Evolutionary conservation across 148 eudicot species (phyloP).

Genomic region (Suaeda aralocaspica): DNA sequence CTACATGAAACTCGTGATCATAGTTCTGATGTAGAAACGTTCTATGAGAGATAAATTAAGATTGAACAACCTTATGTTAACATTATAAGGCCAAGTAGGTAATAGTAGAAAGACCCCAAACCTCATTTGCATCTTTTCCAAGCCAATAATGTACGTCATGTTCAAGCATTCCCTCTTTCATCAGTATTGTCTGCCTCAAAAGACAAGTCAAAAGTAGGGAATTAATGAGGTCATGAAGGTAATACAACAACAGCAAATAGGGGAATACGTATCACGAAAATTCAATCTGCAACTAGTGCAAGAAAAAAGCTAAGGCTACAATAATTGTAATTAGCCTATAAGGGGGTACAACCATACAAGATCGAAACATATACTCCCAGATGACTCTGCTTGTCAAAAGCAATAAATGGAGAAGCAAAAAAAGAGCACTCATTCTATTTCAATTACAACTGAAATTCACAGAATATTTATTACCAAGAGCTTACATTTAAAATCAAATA

Average conservation of each 20-base stretch:
- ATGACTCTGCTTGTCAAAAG: neutral
- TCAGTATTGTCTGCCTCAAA: conserved; percentile 42
- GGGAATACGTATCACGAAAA: neutral
- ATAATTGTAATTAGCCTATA: neutral
- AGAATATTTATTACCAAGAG: neutral
- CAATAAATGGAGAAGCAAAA: neutral
- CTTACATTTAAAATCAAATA: conserved; percentile 70
- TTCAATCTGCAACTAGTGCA: neutral
- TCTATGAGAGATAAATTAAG: neutral
- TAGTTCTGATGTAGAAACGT: neutral
- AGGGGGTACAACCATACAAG: neutral
- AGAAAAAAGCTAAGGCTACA: neutral
- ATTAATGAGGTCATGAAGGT: too few relatives aligned
- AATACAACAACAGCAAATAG: too few relatives aligned
- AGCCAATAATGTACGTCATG: conserved; percentile 82
- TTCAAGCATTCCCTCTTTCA: conserved; percentile 44
- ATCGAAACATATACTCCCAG: neutral
- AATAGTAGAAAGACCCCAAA: conserved; percentile 8
- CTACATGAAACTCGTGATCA: neutral
- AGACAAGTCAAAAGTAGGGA: neutral
- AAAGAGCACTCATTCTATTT: neutral
- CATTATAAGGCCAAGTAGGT: conserved; percentile 2
- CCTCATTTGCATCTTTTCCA: conserved; percentile 67
- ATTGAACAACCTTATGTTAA: conserved; percentile 24
- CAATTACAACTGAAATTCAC: neutral